These are phyloP conservation scores for Neonectria coccinea DNA, from an alignment of 2,329 filamentous ascomycete species.

Conservation along the genomic window DNA sequence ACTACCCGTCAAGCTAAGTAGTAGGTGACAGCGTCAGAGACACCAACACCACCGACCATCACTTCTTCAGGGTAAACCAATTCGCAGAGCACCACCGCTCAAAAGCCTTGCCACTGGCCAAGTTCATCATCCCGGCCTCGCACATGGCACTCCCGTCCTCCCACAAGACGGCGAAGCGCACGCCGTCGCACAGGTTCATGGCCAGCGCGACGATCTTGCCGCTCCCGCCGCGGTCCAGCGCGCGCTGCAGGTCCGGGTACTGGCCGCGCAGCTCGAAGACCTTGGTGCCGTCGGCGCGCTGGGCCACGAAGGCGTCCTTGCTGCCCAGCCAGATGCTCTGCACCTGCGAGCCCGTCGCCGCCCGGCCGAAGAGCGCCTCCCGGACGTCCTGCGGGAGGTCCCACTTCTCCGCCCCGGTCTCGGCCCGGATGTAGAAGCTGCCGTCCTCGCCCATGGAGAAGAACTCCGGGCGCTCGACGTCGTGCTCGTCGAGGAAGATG, in stretches of 20 bases:
- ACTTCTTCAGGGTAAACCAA: background rate
- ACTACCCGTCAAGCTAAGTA: background rate
- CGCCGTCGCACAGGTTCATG: slow-evolving; percentile 30
- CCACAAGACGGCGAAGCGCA: slow-evolving; percentile 18
- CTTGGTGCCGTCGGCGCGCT: slow-evolving; percentile 36
- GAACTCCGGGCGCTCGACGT: slow-evolving; percentile 39
- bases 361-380: slow-evolving; percentile 18
- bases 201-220: slow-evolving; percentile 31
- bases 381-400: slow-evolving; percentile 17
- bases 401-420: slow-evolving; percentile 35
- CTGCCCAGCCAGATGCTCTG: slow-evolving; percentile 39
- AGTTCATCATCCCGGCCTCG: slow-evolving; percentile 18
- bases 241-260: slow-evolving; percentile 24
- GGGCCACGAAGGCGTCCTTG: slow-evolving; percentile 37
- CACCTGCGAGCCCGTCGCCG: slow-evolving; percentile 7
- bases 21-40: background rate
- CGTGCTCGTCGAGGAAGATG: slow-evolving; percentile 32
- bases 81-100: slow-evolving; percentile 33
- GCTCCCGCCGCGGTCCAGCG: slow-evolving; percentile 14
- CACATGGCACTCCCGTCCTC: slow-evolving; percentile 30
- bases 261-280: slow-evolving; percentile 33
- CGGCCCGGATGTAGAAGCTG: slow-evolving; percentile 37
- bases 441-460: slow-evolving; percentile 35
- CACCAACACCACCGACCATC: background rate
- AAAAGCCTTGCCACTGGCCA: slow-evolving; percentile 28